phyloP scores from a whole-genome alignment of 495 filamentous ascomycete species.

The Lepraria neglecta region DNA sequence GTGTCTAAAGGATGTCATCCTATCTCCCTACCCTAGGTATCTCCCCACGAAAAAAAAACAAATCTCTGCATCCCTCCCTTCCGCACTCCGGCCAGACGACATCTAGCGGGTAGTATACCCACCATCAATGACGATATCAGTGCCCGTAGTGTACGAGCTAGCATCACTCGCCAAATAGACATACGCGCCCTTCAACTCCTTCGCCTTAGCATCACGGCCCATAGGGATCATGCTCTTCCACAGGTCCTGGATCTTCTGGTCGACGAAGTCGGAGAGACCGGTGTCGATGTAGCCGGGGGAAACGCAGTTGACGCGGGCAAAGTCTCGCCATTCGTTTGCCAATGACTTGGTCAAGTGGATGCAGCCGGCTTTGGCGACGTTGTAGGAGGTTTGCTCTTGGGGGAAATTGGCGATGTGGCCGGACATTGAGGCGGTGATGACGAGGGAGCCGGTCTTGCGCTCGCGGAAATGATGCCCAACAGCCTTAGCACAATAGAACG shows the following conservation, averaged over 20 bases:
- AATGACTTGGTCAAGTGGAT: slow-evolving; percentile 53
- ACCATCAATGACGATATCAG: slow-evolving; percentile 72
- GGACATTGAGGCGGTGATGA: slow-evolving; percentile 62
- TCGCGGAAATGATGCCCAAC: slow-evolving; percentile 59
- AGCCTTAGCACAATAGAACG: slow-evolving; percentile 64
- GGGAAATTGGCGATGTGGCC: slow-evolving; percentile 74
- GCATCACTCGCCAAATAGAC: slow-evolving; percentile 72
- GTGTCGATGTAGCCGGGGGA: slow-evolving; percentile 78
- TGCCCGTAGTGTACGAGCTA: slow-evolving; percentile 76
- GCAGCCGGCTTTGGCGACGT: slow-evolving; percentile 63
- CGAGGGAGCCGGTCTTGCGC: slow-evolving; percentile 52
- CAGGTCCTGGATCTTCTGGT: slow-evolving; percentile 59
- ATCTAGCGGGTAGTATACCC: slow-evolving; percentile 26
- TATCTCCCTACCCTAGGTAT: no score
- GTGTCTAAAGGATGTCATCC: no score
- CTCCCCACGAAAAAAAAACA: no score
- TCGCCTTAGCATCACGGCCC: slow-evolving; percentile 64
- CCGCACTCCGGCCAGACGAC: neutral
- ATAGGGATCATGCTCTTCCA: slow-evolving; percentile 76
- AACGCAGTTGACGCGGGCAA: slow-evolving; percentile 68
- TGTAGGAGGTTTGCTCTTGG: slow-evolving; percentile 76
- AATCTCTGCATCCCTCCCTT: no score
- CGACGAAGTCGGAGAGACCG: slow-evolving; percentile 69
- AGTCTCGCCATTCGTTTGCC: slow-evolving; percentile 73
- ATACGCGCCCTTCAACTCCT: slow-evolving; percentile 81